phyloP scores from a whole-genome alignment of 805 yeast genomes.

The Candida berthetii region DNA sequence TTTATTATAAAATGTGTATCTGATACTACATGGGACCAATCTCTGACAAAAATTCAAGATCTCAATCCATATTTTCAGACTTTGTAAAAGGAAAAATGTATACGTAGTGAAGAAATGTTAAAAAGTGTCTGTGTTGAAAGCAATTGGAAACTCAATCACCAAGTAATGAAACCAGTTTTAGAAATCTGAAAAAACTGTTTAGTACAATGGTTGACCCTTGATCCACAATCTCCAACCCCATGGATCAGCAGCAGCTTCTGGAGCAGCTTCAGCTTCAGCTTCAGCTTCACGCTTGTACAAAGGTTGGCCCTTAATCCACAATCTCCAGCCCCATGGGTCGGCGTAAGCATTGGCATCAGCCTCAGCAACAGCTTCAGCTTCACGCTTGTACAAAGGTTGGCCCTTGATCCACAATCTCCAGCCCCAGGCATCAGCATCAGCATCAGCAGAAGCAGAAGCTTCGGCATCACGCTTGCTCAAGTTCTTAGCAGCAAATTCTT shows the following conservation, averaged over 20 bases:
- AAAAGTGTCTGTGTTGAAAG: too few species aligned
- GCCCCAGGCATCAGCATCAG: constrained; percentile 6
- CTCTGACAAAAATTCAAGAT: too few species aligned
- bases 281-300: constrained; percentile 3
- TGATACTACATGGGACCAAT: too few species aligned
- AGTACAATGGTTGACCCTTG: constrained; percentile 13
- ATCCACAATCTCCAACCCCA: constrained; percentile 13
- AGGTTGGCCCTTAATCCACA: constrained; percentile 8
- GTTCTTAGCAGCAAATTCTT: background rate
- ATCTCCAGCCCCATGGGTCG: constrained; percentile 18
- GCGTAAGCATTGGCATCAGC: constrained; percentile 9
- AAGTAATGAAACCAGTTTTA: too few species aligned
- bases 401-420: background rate
- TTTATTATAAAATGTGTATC: too few species aligned
- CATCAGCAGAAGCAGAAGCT: constrained; percentile 5
- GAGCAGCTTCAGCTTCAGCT: constrained; percentile 8
- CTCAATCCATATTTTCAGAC: too few species aligned
- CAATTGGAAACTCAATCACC: too few species aligned
- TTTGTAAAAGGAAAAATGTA: too few species aligned
- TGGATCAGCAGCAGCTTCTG: constrained; percentile 16
- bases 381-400: constrained; percentile 2
- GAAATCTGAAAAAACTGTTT: background rate
- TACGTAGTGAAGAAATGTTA: too few species aligned
- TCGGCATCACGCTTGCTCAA: constrained; percentile 5
- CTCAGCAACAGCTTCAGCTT: constrained; percentile 4